Conservation (phyloP, 2,329 filamentous ascomycete genomes). For the Penicillium palitans region DNA sequence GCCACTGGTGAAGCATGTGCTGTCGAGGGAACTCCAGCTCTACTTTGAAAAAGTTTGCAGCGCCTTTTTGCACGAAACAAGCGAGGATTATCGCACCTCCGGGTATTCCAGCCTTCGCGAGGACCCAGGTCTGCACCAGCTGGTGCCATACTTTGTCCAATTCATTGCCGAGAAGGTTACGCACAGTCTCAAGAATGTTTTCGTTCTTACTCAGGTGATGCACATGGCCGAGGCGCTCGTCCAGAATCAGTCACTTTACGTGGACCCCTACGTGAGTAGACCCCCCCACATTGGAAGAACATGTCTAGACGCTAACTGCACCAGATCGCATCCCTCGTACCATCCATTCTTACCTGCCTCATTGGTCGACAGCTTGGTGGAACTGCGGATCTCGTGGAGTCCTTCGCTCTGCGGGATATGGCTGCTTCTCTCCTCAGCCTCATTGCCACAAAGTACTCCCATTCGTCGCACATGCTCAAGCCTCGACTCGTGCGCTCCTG, state of each 20-base stretch:
- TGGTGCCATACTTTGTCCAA: conserved; percentile 94
- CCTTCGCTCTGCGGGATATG: conserved; percentile 81
- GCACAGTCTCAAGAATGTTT: conserved; percentile 85
- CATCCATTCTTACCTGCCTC: conserved; percentile 87
- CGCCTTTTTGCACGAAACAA: conserved; percentile 83
- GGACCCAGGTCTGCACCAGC: conserved; percentile 90
- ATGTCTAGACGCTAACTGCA: conserved; percentile 20
- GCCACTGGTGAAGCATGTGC: conserved; percentile 89
- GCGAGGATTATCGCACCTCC: conserved; percentile 81
- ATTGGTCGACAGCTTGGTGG: conserved; percentile 78
- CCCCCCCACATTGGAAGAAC: not conserved
- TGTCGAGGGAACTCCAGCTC: conserved; percentile 92
- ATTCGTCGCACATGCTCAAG: conserved; percentile 77
- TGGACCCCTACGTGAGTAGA: conserved; percentile 61
- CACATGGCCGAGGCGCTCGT: conserved; percentile 81
- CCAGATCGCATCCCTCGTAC: conserved; percentile 67
- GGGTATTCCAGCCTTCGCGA: conserved; percentile 81
- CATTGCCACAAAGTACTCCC: conserved; percentile 78
- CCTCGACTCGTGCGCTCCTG: conserved; percentile 90
- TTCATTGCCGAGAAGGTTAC: conserved; percentile 96
- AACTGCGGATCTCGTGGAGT: conserved; percentile 51
- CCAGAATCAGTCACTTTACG: conserved; percentile 76
- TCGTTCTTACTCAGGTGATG: conserved; percentile 89
- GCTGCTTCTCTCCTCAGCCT: conserved; percentile 77
- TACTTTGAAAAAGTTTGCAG: conserved; percentile 95